Base-by-base conservation (phyloP, 177 flowering plant genomes). In the Vitis hybrid region DNA sequence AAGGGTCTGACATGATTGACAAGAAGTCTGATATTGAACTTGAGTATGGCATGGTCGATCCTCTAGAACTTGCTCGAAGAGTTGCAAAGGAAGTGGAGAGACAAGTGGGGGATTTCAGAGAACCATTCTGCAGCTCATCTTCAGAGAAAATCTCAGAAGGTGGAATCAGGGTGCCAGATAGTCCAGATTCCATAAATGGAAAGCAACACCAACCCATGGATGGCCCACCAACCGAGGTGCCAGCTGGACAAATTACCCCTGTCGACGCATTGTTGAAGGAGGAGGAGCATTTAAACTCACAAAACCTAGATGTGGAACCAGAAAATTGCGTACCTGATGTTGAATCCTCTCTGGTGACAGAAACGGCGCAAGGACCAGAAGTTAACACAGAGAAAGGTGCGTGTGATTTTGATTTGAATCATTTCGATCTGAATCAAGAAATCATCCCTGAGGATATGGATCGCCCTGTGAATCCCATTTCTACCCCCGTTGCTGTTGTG, bases 331-430 rank as follows among this genome's bases (percentile, higher is more conserved):
- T 67, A 11, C 65, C 20, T 65, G 79, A 74, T 6, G 20, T 69
- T 64, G 80, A 82, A 62, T 69, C 80, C 69, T 77, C 77, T 56
- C 77, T 68, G 68, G 77, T 74, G 18, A 72, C 85, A 4, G 88
- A 79, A 68, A 77, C 75, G 22, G 80, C 83, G 61, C 80, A 78
- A 78, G 86, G 80, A 78, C 76, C 79, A 18, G 85, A 64, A 61
- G 63, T 56, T 18, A 74, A 73, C 18, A 19, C 66, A 20, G 83
- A 81, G 61, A 84, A 81, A 73, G 74, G 74, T 22, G 19, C 74
- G 64, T 70, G 80, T 50, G 70, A 14, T 51, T 86, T 95, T 81
- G 98, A 95, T 83, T 81, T 95, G 68, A 95, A 95, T 78, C 78
- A 39, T 39, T 39, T 39, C 9, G 48, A 95, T 83, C 82, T 95